Evolutionary conservation across 495 filamentous ascomycete genomes (phyloP).

Genomic region (Penicillium lagena): DNA sequence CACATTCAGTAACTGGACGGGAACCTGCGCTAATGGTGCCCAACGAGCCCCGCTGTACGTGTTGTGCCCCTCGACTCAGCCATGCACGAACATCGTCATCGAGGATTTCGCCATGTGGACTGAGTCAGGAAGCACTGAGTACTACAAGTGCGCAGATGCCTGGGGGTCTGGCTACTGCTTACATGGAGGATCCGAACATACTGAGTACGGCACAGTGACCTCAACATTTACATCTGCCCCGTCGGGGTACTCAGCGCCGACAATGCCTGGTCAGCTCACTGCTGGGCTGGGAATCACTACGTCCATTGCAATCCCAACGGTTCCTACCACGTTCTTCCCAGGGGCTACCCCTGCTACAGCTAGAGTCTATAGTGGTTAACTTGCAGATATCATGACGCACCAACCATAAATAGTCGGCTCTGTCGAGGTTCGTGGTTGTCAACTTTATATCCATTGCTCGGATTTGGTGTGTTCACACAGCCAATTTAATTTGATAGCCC

Average conservation of each 20-base stretch:
- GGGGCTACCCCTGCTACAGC: constrained; percentile 23
- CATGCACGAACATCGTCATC: constrained; percentile 43
- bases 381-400: background rate
- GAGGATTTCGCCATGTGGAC: constrained; percentile 47
- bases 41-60: constrained; percentile 38
- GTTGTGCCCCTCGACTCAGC: constrained; percentile 33
- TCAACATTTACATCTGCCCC: constrained; percentile 25
- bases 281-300: constrained; percentile 29
- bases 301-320: constrained; percentile 41
- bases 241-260: constrained; percentile 33
- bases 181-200: constrained; percentile 7
- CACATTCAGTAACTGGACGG: constrained; percentile 46
- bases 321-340: constrained; percentile 43
- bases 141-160: constrained; percentile 36
- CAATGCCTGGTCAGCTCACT: constrained; percentile 34
- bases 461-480: too few relatives aligned
- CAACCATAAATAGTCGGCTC: too few relatives aligned
- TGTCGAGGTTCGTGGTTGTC: too few relatives aligned
- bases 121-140: constrained; percentile 30
- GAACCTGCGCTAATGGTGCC: constrained; percentile 39
- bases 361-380: constrained; percentile 5
- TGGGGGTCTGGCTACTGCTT: constrained; percentile 40
- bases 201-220: constrained; percentile 16
- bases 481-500: too few relatives aligned
- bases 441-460: too few relatives aligned